Evolutionary conservation across 2,329 filamentous ascomycete species (phyloP).

Genomic region (Aspergillus sp.): DNA sequence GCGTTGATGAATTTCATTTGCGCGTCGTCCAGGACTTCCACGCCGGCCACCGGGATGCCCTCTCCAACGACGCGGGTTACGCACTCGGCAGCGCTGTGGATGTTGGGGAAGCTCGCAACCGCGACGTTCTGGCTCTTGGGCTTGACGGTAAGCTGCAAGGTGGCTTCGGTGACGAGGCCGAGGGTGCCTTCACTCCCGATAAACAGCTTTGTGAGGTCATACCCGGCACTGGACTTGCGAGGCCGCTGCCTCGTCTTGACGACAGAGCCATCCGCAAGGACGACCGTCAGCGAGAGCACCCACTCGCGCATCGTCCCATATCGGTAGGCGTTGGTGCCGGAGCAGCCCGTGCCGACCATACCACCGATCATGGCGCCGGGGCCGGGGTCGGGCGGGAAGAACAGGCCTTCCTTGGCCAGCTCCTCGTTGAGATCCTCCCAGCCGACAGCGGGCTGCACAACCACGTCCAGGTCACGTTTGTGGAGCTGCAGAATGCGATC

Average conservation of each 20-base stretch:
- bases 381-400: slow-evolving; percentile 87
- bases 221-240: slow-evolving; percentile 81
- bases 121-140: slow-evolving; percentile 74
- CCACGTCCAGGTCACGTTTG: slow-evolving; percentile 65
- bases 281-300: slow-evolving; percentile 78
- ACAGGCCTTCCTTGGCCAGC: slow-evolving; percentile 62
- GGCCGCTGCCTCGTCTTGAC: slow-evolving; percentile 84
- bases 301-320: slow-evolving; percentile 95
- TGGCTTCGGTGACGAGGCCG: slow-evolving; percentile 83
- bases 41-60: slow-evolving; percentile 77
- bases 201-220: slow-evolving; percentile 82
- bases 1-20: slow-evolving; percentile 68
- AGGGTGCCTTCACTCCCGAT: slow-evolving; percentile 88
- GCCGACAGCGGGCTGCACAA: slow-evolving; percentile 71
- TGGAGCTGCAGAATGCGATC: slow-evolving; percentile 68
- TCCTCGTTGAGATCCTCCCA: slow-evolving; percentile 81
- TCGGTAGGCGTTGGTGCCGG: slow-evolving; percentile 79
- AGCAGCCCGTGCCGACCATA: slow-evolving; percentile 44
- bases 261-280: slow-evolving; percentile 79
- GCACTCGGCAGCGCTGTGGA: slow-evolving; percentile 67
- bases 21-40: slow-evolving; percentile 85
- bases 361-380: slow-evolving; percentile 89
- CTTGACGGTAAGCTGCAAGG: slow-evolving; percentile 73
- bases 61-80: slow-evolving; percentile 70
- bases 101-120: slow-evolving; percentile 54